Conservation (phyloP, 148 eudicot genomes). For the Spergularia bocconei region DNA sequence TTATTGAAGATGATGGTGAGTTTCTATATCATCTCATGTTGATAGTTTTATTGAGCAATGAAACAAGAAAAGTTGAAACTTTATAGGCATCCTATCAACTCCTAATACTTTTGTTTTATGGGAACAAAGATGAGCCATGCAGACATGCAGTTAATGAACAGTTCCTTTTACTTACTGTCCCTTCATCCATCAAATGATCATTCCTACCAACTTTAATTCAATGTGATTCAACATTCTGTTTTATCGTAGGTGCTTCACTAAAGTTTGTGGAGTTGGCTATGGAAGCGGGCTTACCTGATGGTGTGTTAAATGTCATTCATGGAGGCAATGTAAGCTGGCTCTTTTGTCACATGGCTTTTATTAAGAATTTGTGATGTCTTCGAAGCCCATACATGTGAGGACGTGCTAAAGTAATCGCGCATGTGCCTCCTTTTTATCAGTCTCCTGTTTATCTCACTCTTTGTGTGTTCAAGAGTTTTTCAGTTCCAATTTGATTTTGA, state of each 20-base stretch:
- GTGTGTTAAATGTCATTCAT: conserved; percentile 70
- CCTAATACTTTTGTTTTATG: background rate
- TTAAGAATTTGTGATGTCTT: conserved; percentile 5
- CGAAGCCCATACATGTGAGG: background rate
- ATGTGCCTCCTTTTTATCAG: background rate
- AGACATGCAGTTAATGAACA: background rate
- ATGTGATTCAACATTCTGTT: background rate
- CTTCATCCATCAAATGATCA: background rate
- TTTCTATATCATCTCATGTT: background rate
- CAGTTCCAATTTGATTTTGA: background rate
- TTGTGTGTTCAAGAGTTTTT: background rate
- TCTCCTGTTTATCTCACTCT: background rate
- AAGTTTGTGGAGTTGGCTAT: conserved; percentile 52
- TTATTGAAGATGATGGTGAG: background rate
- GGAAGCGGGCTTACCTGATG: conserved; percentile 80
- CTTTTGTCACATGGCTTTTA: background rate
- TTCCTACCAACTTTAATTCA: conserved; percentile 2
- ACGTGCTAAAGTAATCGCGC: background rate
- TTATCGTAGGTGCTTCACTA: conserved; percentile 51
- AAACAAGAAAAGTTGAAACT: background rate
- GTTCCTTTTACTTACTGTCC: background rate
- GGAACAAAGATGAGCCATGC: background rate
- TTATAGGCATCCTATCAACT: background rate
- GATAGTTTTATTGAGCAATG: background rate
- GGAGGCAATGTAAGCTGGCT: conserved; percentile 57